These are phyloP conservation scores for Rhododendron ferrugineum DNA, from an alignment of 148 eudicot genomes.

Conservation along the genomic window DNA sequence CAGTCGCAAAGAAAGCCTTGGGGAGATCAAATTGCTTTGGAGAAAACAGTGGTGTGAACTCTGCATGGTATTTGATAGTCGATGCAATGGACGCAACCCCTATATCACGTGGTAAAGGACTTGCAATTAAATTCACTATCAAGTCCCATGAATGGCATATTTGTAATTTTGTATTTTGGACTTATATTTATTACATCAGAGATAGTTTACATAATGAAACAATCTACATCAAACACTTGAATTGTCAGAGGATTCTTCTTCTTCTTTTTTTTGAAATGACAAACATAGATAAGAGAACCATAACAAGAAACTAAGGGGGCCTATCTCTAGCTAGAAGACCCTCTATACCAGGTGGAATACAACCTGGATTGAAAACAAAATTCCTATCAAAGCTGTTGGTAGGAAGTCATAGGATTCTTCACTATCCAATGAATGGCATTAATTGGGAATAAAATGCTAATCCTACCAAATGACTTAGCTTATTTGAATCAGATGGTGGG, in stretches of 20 bases:
- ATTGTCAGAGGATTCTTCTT: not conserved
- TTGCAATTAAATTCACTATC: not conserved
- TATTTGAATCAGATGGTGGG: not conserved
- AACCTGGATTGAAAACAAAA: too few relatives aligned
- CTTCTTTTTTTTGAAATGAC: too few relatives aligned
- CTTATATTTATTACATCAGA: not conserved
- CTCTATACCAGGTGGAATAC: too few relatives aligned
- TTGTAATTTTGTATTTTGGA: too few relatives aligned
- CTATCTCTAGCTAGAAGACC: too few relatives aligned
- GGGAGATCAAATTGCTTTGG: conserved; percentile 65
- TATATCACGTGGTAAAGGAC: conserved; percentile 1
- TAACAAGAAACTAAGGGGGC: too few relatives aligned
- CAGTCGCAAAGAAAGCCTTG: conserved; percentile 89
- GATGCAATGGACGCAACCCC: conserved; percentile 48
- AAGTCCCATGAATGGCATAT: not conserved
- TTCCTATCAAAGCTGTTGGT: too few relatives aligned
- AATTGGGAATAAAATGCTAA: not conserved
- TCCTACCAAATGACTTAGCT: not conserved
- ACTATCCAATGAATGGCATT: not conserved
- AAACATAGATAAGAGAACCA: too few relatives aligned
- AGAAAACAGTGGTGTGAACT: conserved; percentile 79
- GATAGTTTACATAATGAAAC: not conserved
- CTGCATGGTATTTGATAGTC: conserved; percentile 79
- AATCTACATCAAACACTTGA: not conserved
- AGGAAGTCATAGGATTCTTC: not conserved